phyloP scores from a whole-genome alignment of 164 flowering plant species.

The Sextonia rubra region DNA sequence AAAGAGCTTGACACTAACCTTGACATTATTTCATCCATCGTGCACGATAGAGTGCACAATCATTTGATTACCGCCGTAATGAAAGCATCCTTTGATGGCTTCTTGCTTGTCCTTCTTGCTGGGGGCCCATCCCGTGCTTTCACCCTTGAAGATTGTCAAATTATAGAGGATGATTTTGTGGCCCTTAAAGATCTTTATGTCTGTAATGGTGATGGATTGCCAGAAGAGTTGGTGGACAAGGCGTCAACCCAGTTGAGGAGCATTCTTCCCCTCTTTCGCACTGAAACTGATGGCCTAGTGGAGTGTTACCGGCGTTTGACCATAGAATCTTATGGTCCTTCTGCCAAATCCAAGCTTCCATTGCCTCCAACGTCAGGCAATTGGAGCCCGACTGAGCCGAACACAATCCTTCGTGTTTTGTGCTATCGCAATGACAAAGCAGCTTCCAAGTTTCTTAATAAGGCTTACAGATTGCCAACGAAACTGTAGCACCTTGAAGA shows the following conservation, averaged over 20 bases:
- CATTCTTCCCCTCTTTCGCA: slow-evolving; percentile 49
- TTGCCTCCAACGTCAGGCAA: slow-evolving; percentile 71
- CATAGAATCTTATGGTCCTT: slow-evolving; percentile 40
- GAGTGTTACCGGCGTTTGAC: slow-evolving; percentile 37
- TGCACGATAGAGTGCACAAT: slow-evolving; percentile 43
- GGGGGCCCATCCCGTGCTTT: slow-evolving; percentile 82
- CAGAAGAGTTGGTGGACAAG: slow-evolving; percentile 62
- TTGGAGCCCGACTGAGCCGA: slow-evolving; percentile 74
- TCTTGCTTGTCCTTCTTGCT: slow-evolving; percentile 72
- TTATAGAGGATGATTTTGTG: slow-evolving; percentile 74
- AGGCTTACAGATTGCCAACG: slow-evolving; percentile 64
- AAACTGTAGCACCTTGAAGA: slow-evolving; percentile 32
- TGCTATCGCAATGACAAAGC: slow-evolving; percentile 67
- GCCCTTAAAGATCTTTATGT: slow-evolving; percentile 59
- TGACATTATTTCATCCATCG: slow-evolving; percentile 47
- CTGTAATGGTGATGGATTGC: slow-evolving; percentile 85
- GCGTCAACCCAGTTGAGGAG: slow-evolving; percentile 35
- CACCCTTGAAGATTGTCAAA: slow-evolving; percentile 42
- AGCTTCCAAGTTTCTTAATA: slow-evolving; percentile 75
- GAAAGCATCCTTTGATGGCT: slow-evolving; percentile 91
- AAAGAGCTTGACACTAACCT: slow-evolving; percentile 64
- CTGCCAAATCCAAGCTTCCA: slow-evolving; percentile 60
- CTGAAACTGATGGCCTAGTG: slow-evolving; percentile 50
- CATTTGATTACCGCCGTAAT: slow-evolving; percentile 68
- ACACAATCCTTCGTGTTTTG: slow-evolving; percentile 67